phyloP scores from a whole-genome alignment of 1,284 basidiomycete genomes.

The Paramarasmius palmivorus region DNA sequence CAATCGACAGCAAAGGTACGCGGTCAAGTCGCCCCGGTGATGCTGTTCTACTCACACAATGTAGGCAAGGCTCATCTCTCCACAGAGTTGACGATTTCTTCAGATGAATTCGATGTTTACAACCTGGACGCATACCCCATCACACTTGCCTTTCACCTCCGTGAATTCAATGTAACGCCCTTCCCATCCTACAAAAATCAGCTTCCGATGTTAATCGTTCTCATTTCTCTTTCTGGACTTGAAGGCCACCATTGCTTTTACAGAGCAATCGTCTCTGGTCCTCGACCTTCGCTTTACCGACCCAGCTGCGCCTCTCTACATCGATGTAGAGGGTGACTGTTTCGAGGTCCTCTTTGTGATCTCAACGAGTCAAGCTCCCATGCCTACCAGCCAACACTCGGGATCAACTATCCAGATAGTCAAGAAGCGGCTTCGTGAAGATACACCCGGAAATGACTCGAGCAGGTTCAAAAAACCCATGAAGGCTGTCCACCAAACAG shows the following conservation, averaged over 20 bases:
- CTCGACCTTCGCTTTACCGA: conserved; percentile 76
- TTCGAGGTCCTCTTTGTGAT: conserved; percentile 70
- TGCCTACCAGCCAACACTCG: conserved; percentile 27
- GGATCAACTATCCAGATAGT: conserved; percentile 22
- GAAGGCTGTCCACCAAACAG: conserved; percentile 56
- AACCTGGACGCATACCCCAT: conserved; percentile 60
- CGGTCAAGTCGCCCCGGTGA: neutral
- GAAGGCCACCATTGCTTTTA: conserved; percentile 75
- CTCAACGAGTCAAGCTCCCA: conserved; percentile 65
- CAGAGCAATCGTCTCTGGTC: conserved; percentile 63
- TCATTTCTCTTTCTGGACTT: conserved; percentile 6
- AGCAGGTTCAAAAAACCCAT: conserved; percentile 50
- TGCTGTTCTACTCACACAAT: neutral
- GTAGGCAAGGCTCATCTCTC: conserved; percentile 62
- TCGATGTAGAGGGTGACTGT: conserved; percentile 67
- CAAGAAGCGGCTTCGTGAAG: conserved; percentile 46
- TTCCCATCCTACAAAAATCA: conserved; percentile 20
- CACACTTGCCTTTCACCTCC: conserved; percentile 74
- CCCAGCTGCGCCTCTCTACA: conserved; percentile 68
- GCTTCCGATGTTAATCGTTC: conserved; percentile 9
- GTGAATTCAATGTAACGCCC: conserved; percentile 70
- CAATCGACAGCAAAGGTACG: conserved; percentile 63
- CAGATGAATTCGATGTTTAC: conserved; percentile 77
- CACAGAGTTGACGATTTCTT: conserved; percentile 71
- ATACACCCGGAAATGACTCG: conserved; percentile 29